Percentiles rank a stretch among this genome's conserved stretches.
These are phyloP conservation scores for Piper longum DNA, from an alignment of 164 flowering plant species.

Conservation along the genomic window DNA sequence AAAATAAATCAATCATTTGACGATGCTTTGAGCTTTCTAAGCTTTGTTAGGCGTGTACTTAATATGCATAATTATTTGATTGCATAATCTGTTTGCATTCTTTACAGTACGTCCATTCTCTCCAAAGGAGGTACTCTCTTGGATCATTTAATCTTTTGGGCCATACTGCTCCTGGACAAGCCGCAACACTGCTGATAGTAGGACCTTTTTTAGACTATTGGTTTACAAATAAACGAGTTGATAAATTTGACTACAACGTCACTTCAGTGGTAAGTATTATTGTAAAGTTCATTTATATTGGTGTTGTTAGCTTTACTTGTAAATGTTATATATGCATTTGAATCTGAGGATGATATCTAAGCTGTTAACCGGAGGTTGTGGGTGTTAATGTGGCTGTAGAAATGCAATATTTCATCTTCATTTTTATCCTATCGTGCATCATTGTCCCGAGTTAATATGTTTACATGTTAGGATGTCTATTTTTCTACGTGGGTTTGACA, in stretches of 20 bases:
- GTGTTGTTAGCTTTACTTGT: too few relatives aligned
- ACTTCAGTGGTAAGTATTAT: conserved; percentile 42
- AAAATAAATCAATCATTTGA: too few relatives aligned
- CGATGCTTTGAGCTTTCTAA: background rate
- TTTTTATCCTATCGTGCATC: too few relatives aligned
- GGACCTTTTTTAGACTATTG: conserved; percentile 81
- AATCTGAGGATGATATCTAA: too few relatives aligned
- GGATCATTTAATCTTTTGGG: conserved; percentile 82
- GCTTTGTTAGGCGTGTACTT: background rate
- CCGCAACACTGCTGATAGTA: conserved; percentile 49
- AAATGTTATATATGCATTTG: too few relatives aligned
- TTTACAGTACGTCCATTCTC: conserved; percentile 70
- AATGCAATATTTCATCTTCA: too few relatives aligned
- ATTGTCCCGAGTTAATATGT: too few relatives aligned
- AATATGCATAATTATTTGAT: background rate
- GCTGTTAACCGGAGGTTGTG: too few relatives aligned
- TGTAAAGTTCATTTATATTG: too few relatives aligned
- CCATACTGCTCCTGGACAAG: conserved; percentile 88
- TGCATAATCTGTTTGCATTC: background rate
- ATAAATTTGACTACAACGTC: conserved; percentile 24
- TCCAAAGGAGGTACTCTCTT: conserved; percentile 68
- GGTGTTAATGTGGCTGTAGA: too few relatives aligned
- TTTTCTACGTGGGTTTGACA: too few relatives aligned
- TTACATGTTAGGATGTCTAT: too few relatives aligned
- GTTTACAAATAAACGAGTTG: conserved; percentile 63